Evolutionary conservation across 352 stramenopile species (phyloP), one percentile per base, ranked within the genome.

Genomic region (Phytophthora niederhauseri): DNA sequence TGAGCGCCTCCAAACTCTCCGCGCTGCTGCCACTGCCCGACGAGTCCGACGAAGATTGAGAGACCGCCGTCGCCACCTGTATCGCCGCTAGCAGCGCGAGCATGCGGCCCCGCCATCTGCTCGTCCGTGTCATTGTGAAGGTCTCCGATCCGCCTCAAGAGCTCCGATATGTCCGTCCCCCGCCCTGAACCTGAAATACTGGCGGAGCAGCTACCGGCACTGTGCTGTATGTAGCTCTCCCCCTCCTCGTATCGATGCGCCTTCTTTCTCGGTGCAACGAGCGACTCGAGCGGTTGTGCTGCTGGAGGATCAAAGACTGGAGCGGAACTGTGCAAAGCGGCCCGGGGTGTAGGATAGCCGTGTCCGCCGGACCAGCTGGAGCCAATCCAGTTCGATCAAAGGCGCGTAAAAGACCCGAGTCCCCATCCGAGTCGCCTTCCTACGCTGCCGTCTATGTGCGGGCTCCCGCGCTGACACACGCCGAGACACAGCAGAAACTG

Each of bases 391-490:
- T 3, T 17, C 52, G 41, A 43, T 30, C 51, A 51, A 20, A 61
- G 38, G 45, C 41, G 51, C 31, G 55, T 45, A 49, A 59, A 67
- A 74, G 49, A 59, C 54, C 20, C 12, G 51, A 12, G 48, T 74
- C n/a, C 67, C 61, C 61, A 70, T 74, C 67, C 31, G 54, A 59
- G n/a, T 14, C n/a, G 38, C 11, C 62, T n/a, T 70, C 61, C n/a
- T 74, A 5, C 43, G 14, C 14, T 22, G 36, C 49, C 54, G 48
- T 70, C 30, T 73, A 61, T 70, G 61, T 36, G 38, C 57, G 55
- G 36, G 15, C 36, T 45, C 36, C 14, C 36, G 15, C 14, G 36
- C 34, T 45, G 61, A 68, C 34, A 43, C 34, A 43, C 12, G 34
- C 34, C 49, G 61, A 68, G 45, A 57, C 52, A 53, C 6, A 45